Conservation (phyloP, 202 grass and related monocot genomes). For the Eragrostis tef region DNA sequence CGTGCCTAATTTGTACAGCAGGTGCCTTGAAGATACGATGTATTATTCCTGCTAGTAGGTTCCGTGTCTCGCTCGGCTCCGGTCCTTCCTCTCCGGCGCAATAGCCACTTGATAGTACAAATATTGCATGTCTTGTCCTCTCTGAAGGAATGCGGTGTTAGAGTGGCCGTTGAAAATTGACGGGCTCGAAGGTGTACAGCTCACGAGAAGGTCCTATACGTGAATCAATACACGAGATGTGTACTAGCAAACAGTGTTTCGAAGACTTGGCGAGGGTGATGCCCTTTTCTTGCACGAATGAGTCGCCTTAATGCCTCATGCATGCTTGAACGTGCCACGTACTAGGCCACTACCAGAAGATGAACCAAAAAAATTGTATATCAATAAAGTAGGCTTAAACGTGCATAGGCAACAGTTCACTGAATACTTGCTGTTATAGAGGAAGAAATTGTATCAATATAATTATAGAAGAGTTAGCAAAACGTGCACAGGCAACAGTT, state of each 20-base stretch:
- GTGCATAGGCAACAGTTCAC: neutral
- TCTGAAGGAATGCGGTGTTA: neutral
- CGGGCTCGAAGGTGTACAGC: slow-evolving; percentile 44
- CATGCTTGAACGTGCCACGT: neutral
- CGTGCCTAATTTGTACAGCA: slow-evolving; percentile 21
- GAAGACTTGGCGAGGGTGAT: neutral
- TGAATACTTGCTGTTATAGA: neutral
- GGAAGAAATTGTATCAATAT: too few relatives aligned
- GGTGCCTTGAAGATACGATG: neutral
- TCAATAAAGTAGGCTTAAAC: neutral
- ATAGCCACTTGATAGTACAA: slow-evolving; percentile 15
- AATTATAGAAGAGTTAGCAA: too few relatives aligned
- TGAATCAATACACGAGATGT: neutral
- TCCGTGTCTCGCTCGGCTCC: slow-evolving; percentile 33
- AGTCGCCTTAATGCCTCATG: neutral
- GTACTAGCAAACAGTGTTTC: slow-evolving; percentile 36
- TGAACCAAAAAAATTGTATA: neutral
- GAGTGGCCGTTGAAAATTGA: slow-evolving; percentile 36
- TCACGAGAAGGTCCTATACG: slow-evolving; percentile 36
- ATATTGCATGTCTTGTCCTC: slow-evolving; percentile 7
- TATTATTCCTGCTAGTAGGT: slow-evolving; percentile 29
- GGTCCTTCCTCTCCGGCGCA: slow-evolving; percentile 7
- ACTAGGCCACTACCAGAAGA: neutral
- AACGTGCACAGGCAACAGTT: neutral
- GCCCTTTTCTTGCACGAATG: slow-evolving; percentile 51